These are phyloP conservation scores for Penicillium glabrum DNA, from an alignment of 2,329 filamentous ascomycete species.

Conservation along the genomic window DNA sequence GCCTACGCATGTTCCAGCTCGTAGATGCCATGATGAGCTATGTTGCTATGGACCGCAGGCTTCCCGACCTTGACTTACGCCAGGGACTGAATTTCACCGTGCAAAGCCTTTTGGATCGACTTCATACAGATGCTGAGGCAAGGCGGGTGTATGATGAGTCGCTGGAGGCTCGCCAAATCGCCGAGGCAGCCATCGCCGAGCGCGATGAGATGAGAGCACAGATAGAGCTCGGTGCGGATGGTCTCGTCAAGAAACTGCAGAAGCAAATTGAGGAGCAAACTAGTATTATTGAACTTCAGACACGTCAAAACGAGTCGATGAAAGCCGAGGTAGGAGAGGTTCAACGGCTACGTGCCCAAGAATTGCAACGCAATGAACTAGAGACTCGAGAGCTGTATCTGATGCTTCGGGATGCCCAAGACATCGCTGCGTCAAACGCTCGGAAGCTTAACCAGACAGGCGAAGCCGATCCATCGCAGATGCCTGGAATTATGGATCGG, in stretches of 20 bases:
- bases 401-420: slow-evolving; percentile 96
- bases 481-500: slow-evolving; percentile 91
- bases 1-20: slow-evolving; percentile 92
- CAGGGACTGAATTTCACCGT: slow-evolving; percentile 97
- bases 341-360: slow-evolving; percentile 81
- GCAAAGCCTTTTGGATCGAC: slow-evolving; percentile 88
- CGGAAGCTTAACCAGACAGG: slow-evolving; percentile 48
- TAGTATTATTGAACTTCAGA: slow-evolving; percentile 84
- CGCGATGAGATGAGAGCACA: slow-evolving; percentile 90
- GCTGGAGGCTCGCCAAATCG: slow-evolving; percentile 84
- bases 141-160: slow-evolving; percentile 90
- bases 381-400: slow-evolving; percentile 96
- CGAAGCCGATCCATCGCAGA: slow-evolving; percentile 69
- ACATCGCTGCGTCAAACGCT: slow-evolving; percentile 89
- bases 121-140: slow-evolving; percentile 95
- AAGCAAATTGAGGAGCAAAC: slow-evolving; percentile 92
- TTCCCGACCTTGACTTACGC: slow-evolving; percentile 97
- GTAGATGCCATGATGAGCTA: slow-evolving; percentile 99
- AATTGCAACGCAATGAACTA: slow-evolving; percentile 90
- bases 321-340: slow-evolving; percentile 88
- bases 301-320: slow-evolving; percentile 79
- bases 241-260: slow-evolving; percentile 87
- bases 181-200: slow-evolving; percentile 93
- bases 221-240: slow-evolving; percentile 88
- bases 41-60: slow-evolving; percentile 92